Evolutionary conservation across 169 alveolate species (phyloP).

Genomic region (Besnoitia besnoiti): DNA sequence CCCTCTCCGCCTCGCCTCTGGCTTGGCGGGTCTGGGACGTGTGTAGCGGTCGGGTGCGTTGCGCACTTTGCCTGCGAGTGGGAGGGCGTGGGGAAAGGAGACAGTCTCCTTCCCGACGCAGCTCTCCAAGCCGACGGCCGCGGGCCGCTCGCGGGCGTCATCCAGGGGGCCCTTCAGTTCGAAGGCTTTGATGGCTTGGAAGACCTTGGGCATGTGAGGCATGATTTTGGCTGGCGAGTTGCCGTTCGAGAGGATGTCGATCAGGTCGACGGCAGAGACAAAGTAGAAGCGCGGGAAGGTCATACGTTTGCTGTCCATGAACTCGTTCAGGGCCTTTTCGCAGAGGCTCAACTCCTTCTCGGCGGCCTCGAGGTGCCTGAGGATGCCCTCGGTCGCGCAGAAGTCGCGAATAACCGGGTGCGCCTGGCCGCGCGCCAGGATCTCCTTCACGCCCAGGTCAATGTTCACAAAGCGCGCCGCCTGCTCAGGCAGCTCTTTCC

Average conservation of each 20-base stretch:
- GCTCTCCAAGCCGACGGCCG: conserved; percentile 85
- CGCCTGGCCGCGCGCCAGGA: conserved; percentile 85
- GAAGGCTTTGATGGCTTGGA: conserved; percentile 90
- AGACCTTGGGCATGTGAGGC: conserved; percentile 95
- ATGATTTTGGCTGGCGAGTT: conserved; percentile 93
- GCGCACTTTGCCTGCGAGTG: conserved; percentile 88
- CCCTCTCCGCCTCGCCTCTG: too few relatives aligned
- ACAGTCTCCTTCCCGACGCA: conserved; percentile 92
- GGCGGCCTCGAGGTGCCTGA: conserved; percentile 87
- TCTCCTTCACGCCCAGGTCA: conserved; percentile 92
- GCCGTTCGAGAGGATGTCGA: conserved; percentile 96
- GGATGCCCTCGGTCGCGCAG: conserved; percentile 86
- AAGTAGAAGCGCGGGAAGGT: conserved; percentile 98
- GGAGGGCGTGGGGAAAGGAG: conserved; percentile 86
- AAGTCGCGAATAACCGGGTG: conserved; percentile 84
- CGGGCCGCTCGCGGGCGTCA: conserved; percentile 59
- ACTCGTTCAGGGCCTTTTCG: conserved; percentile 96
- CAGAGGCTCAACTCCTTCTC: conserved; percentile 90
- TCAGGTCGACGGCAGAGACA: conserved; percentile 93
- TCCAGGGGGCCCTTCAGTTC: conserved; percentile 77
- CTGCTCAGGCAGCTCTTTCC: conserved; percentile 95
- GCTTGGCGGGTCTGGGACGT: too few relatives aligned
- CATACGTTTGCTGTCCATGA: conserved; percentile 94
- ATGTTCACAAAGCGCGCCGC: conserved; percentile 93
- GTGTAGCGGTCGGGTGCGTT: too few relatives aligned